Conservation (phyloP, 257 asterid species). For the Capsicum pubescens region DNA sequence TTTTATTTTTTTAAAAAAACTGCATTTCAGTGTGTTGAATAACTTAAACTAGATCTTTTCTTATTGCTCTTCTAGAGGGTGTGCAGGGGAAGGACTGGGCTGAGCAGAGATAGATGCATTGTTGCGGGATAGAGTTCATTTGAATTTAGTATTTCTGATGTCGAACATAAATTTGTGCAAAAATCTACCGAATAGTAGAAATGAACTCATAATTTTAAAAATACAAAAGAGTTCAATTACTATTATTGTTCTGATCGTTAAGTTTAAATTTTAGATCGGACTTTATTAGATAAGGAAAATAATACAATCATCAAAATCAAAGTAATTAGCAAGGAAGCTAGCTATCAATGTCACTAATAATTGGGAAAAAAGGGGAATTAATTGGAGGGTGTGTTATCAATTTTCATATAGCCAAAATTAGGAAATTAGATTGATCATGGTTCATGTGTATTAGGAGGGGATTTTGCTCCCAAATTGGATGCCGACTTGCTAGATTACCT, state of each 20-base stretch:
- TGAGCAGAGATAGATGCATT: no score
- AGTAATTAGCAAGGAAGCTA: neutral
- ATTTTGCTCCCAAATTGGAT: conserved; percentile 45
- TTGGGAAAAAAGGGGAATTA: neutral
- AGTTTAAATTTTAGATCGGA: neutral
- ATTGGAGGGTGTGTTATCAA: neutral
- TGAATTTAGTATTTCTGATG: neutral
- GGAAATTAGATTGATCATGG: conserved; percentile 18
- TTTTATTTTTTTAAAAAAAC: no score
- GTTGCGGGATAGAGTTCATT: no score
- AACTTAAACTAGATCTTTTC: neutral
- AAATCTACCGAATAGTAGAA: no score
- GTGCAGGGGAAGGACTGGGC: no score
- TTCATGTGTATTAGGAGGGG: conserved; percentile 28
- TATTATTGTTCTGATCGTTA: no score
- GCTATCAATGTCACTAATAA: conserved; percentile 26
- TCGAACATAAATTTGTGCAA: no score
- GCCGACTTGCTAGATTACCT: conserved; percentile 32
- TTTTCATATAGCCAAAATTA: conserved; percentile 31
- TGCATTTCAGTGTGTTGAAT: neutral
- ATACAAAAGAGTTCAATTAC: no score
- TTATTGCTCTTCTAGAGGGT: neutral
- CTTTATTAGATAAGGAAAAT: neutral
- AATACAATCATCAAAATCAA: neutral
- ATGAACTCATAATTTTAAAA: no score